Evolutionary conservation across 345 rosid genomes (phyloP), one percentile per base, ranked within the genome.

Genomic region (Isatis tinctoria): DNA sequence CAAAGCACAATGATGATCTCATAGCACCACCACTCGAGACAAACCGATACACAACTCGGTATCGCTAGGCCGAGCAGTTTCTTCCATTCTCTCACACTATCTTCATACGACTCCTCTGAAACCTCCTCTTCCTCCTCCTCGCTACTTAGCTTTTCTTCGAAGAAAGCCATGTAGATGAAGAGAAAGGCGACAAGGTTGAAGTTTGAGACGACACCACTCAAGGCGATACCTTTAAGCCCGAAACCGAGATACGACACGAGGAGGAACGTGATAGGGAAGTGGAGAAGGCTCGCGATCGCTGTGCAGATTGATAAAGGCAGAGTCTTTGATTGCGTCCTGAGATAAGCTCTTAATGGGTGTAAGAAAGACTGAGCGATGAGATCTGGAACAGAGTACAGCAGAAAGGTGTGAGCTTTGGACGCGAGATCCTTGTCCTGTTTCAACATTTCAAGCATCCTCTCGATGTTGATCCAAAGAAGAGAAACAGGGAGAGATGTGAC

Each of bases 291-390:
- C 1, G 96, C 79, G 5, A 88, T 10, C 13, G 82, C 20, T 58
- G 97, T 95, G 20, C 94, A 91, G 39, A 63, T 41, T 0, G 93
- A 88, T 51, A 91, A 79, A 59, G 97, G 96, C 4, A 85, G 79
- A 68, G 97, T 90, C 40, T 87, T 91, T 64, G 96, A 84, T 66
- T 90, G 93, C 4, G 90, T 78, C 39, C 97, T 78, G 14, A 91
- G 97, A 60, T 91, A 93, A 65, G 85, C 88, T 79, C 98, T 81
- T 27, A 93, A 69, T 5, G 98, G 98, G 67, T 94, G 96, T 57
- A 91, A 75, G 72, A 94, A 65, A 41, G 97, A 89, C 51, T 87
- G 90, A 10, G 88, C 87, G 26, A 94, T 39, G 67, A 94, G 93
- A 82, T 94, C 98, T 58, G 97, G 96, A 66, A 91, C 47, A 35